phyloP scores from a whole-genome alignment of 179 eudicot genomes.

The Spergularia azorica region DNA sequence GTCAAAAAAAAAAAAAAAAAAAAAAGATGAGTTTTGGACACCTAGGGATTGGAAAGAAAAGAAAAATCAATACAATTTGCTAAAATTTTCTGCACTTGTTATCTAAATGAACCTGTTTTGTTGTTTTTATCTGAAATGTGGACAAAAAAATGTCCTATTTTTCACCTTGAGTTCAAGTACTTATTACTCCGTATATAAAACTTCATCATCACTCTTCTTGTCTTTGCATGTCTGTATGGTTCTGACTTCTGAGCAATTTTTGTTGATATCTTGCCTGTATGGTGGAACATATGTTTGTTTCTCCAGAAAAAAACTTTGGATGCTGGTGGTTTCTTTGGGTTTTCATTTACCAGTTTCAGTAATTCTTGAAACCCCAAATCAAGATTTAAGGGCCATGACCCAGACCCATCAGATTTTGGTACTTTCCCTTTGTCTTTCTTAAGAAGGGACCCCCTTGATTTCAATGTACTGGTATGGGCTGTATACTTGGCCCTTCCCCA shows the following conservation, averaged over 20 bases:
- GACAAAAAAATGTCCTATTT: constrained; percentile 16
- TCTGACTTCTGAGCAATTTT: constrained; percentile 12
- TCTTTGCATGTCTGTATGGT: constrained; percentile 21
- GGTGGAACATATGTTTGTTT: constrained; percentile 4
- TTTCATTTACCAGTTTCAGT: constrained; percentile 14
- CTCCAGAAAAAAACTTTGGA: not conserved
- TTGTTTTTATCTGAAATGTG: constrained; percentile 17
- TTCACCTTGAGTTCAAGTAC: not conserved
- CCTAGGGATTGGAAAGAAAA: constrained; percentile 15
- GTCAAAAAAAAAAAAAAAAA: not conserved
- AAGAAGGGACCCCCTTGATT: constrained; percentile 4
- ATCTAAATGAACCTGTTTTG: constrained; percentile 2
- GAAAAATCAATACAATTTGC: constrained; percentile 9
- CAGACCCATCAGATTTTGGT: constrained; percentile 21
- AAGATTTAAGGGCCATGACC: constrained; percentile 9
- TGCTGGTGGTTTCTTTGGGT: not conserved
- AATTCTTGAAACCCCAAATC: constrained; percentile 15
- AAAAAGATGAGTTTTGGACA: constrained; percentile 2
- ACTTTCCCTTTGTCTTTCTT: constrained; percentile 14
- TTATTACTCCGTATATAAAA: not conserved
- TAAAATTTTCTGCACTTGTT: not conserved
- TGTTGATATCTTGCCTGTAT: constrained; percentile 16
- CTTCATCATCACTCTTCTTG: constrained; percentile 3
- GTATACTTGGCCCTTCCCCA: not conserved
- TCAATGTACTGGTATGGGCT: not conserved